These are phyloP conservation scores for Saccharomycopsis fodiens DNA, from an alignment of 805 yeast genomes.

Conservation along the genomic window DNA sequence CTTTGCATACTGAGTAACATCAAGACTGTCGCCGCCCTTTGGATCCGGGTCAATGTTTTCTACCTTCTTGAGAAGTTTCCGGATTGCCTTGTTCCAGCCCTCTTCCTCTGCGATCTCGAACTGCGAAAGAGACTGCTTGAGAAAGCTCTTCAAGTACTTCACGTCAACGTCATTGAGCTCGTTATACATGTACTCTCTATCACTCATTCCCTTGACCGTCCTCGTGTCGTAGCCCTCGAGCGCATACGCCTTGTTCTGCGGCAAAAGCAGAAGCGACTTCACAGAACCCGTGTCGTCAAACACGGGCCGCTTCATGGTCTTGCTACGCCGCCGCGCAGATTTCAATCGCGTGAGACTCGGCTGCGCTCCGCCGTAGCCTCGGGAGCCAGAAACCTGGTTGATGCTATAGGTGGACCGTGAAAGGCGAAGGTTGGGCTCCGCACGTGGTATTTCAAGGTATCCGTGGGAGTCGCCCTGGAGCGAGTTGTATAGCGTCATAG, in stretches of 20 bases:
- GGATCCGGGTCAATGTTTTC: slow-evolving; percentile 54
- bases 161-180: slow-evolving; percentile 7
- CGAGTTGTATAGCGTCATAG: slow-evolving; percentile 59
- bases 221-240: slow-evolving; percentile 2
- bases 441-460: slow-evolving; percentile 26
- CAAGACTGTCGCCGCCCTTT: slow-evolving; percentile 63
- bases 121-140: slow-evolving; percentile 14
- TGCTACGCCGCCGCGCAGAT: slow-evolving; percentile 36
- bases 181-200: slow-evolving; percentile 9
- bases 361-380: slow-evolving; percentile 52
- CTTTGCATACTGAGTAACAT: slow-evolving; percentile 83
- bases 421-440: slow-evolving; percentile 28
- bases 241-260: slow-evolving; percentile 1
- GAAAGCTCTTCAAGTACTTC: slow-evolving; percentile 5
- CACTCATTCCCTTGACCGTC: slow-evolving; percentile 27
- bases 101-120: slow-evolving; percentile 12
- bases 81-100: slow-evolving; percentile 54
- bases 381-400: slow-evolving; percentile 23
- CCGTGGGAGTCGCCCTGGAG: slow-evolving; percentile 31
- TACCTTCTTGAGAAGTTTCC: slow-evolving; percentile 44
- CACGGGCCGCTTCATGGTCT: slow-evolving; percentile 2
- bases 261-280: background rate
- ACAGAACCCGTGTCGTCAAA: background rate
- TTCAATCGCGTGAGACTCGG: slow-evolving; percentile 57
- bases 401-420: slow-evolving; percentile 25